Evolutionary conservation across 2,329 filamentous ascomycete species (phyloP), one percentile per base, ranked within the genome.

Genomic region (Verticillium tricorpus): DNA sequence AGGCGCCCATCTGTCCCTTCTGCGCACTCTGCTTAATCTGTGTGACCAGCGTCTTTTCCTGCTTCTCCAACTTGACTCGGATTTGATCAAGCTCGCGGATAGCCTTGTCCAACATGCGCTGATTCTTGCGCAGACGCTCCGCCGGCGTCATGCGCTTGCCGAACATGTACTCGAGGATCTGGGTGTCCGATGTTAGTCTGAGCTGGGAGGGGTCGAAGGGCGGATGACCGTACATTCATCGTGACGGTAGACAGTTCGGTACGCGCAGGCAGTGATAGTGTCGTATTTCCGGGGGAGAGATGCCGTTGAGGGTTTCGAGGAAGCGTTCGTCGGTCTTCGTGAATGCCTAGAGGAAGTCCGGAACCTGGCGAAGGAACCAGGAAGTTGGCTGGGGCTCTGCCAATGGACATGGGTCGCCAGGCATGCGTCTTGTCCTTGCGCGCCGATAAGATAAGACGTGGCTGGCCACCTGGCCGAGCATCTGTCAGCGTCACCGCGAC

Each of bases 11-110:
- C 79, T 99, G 94, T 5, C 93, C 93, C 82, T 95, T 96, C 80
- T 99, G 97, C 60, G 95, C 95, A 71, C 91, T 97, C 80, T 96
- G 96, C 82, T 97, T 98, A 80, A 99, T 99, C 73, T 98, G 94
- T 66, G 89, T 85, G 60, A 97, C 89, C 60, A 99, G 83, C 72
- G 96, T 97, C 87, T 97, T 98, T 82, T 99, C 95, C 75, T 99
- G 95, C 73, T 97, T 96, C 80, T 99, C 95, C 35, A 99, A 83
- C 81, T 99, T 99, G 67, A 93, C 89, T 62, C 95, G 86, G 76
- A 97, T 94, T 66, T 96, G 90, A 73, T 99, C 95, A 60, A 99
- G 86, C 76, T 99, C 95, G 69, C 95, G 89, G 72, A 98, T 95
- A 12, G 95, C 96, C 82, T 97, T 97, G 78, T 99, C 95, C 66